These are phyloP conservation scores for Hymenoscyphus scutula DNA, from an alignment of 2,329 filamentous ascomycete genomes.

Conservation along the genomic window DNA sequence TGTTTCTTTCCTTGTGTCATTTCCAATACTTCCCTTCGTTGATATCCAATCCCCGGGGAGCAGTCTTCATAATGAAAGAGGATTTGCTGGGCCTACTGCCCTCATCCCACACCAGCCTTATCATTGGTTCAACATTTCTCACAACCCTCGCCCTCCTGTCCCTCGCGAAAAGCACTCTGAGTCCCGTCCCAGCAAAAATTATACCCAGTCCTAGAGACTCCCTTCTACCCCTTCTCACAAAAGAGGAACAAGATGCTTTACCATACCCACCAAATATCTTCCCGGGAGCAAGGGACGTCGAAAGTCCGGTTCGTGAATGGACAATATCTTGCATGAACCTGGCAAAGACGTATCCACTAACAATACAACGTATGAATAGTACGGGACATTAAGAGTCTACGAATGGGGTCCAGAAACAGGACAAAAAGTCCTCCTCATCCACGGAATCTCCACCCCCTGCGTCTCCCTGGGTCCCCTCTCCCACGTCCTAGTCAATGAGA, in stretches of 20 bases:
- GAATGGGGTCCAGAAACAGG: slow-evolving; percentile 76
- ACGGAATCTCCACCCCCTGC: slow-evolving; percentile 79
- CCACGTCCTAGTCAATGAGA: slow-evolving; percentile 56
- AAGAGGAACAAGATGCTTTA: slow-evolving; percentile 39
- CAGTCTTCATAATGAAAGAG: not conserved
- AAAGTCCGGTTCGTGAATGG: slow-evolving; percentile 46
- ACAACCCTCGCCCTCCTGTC: slow-evolving; percentile 24
- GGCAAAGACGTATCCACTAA: not conserved
- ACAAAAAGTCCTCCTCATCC: slow-evolving; percentile 70
- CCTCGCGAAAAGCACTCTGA: slow-evolving; percentile 15
- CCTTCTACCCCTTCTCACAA: slow-evolving; percentile 24
- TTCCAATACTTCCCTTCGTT: not conserved
- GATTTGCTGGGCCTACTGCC: slow-evolving; percentile 1
- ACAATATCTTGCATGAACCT: not conserved
- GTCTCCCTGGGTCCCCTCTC: slow-evolving; percentile 67
- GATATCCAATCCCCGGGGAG: not conserved
- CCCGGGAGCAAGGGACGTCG: slow-evolving; percentile 66
- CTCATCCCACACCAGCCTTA: slow-evolving; percentile 13
- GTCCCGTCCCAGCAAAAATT: slow-evolving; percentile 14
- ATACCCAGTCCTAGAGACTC: slow-evolving; percentile 28
- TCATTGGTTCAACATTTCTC: slow-evolving; percentile 23
- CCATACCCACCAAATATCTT: slow-evolving; percentile 70
- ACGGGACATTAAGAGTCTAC: slow-evolving; percentile 70
- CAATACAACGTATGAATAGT: slow-evolving; percentile 39
- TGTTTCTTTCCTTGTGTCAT: too few species aligned